Conservation (phyloP, 768 basidiomycete genomes). For the Lactarius vividus region DNA sequence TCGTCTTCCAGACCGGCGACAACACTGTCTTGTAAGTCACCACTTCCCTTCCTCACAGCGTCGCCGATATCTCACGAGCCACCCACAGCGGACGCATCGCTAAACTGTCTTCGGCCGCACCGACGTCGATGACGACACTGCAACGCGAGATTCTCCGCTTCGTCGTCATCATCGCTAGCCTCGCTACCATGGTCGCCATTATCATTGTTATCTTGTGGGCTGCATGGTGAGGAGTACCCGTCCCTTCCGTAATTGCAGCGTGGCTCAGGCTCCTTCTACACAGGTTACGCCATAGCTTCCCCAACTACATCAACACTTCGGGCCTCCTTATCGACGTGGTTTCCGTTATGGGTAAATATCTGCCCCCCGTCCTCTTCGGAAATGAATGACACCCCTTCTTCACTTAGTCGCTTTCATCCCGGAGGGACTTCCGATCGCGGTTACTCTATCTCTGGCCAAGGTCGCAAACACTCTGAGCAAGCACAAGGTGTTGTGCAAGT, state of each 20-base stretch:
- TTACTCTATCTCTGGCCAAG: slow-evolving; percentile 51
- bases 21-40: slow-evolving; percentile 46
- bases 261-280: slow-evolving; percentile 26
- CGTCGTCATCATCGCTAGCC: slow-evolving; percentile 48
- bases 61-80: slow-evolving; percentile 3
- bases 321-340: slow-evolving; percentile 55
- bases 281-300: slow-evolving; percentile 44
- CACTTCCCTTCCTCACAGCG: slow-evolving; percentile 27
- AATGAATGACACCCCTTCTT: not conserved
- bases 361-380: not conserved
- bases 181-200: slow-evolving; percentile 45
- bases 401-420: slow-evolving; percentile 47
- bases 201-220: slow-evolving; percentile 53
- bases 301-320: slow-evolving; percentile 48
- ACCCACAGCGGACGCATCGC: slow-evolving; percentile 39
- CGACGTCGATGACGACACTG: slow-evolving; percentile 44
- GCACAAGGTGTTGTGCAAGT: slow-evolving; percentile 50
- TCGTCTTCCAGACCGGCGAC: slow-evolving; percentile 51
- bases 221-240: slow-evolving; percentile 35
- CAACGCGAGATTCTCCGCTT: slow-evolving; percentile 55
- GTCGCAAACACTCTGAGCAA: slow-evolving; percentile 48
- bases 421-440: slow-evolving; percentile 52
- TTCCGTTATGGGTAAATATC: slow-evolving; percentile 43
- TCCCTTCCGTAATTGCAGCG: slow-evolving; percentile 23
- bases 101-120: slow-evolving; percentile 35